Conservation (phyloP, 2,329 filamentous ascomycete genomes). For the Didymellaceae sp. region DNA sequence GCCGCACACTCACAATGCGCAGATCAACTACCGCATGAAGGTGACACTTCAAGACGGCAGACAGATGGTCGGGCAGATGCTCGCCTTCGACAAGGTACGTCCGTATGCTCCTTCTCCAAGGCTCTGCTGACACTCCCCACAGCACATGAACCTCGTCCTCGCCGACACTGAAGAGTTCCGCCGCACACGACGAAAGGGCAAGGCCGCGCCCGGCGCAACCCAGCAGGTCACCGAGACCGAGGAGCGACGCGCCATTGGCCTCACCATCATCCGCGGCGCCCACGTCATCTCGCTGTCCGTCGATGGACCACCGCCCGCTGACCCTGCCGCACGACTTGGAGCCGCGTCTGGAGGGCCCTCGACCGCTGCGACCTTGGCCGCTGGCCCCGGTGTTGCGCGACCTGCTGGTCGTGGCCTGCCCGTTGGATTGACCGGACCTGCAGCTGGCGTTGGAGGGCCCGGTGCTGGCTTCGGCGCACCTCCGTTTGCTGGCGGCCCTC, state of each 20-base stretch:
- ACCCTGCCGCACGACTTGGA: conserved; percentile 88
- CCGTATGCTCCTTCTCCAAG: not conserved
- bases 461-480: conserved; percentile 66
- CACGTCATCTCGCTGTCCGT: conserved; percentile 95
- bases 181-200: conserved; percentile 56
- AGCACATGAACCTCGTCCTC: conserved; percentile 99
- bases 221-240: conserved; percentile 80
- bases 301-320: conserved; percentile 92
- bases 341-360: conserved; percentile 70
- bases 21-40: conserved; percentile 99
- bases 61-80: conserved; percentile 97
- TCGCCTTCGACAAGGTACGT: conserved; percentile 93
- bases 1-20: conserved; percentile 29
- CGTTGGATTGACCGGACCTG: conserved; percentile 85
- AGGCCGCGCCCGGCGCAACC: conserved; percentile 69
- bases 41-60: conserved; percentile 93
- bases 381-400: conserved; percentile 88
- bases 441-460: conserved; percentile 82
- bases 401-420: conserved; percentile 87
- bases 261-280: conserved; percentile 92
- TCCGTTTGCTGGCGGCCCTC: conserved; percentile 47
- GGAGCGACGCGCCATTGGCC: conserved; percentile 95
- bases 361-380: conserved; percentile 68
- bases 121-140: conserved; percentile 22
- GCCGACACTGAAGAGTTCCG: conserved; percentile 81